Evolutionary conservation across 139 green algal genomes (phyloP), one percentile per base, ranked within the genome.

Genomic region (Ettlia oleoabundans): DNA sequence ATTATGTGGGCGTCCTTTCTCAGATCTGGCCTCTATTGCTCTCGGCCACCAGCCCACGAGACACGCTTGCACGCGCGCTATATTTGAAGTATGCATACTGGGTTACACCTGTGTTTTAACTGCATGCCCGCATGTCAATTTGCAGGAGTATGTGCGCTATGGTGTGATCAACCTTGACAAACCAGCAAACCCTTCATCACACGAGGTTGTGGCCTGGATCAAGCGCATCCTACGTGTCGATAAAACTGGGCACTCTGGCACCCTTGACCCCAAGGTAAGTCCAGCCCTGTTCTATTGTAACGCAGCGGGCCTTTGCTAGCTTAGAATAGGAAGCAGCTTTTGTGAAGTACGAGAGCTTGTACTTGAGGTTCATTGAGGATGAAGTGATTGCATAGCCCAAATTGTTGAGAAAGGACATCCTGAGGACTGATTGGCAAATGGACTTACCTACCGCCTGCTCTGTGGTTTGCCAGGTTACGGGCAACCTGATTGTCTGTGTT

Each of bases 141-240:
- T 86, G n/a, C 87, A 94, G 66, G 97, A 99, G 52, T 98, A 99
- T 84, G 82, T 99, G 37, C 92, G 89, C 10, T 99, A 99, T 78
- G 97, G 97, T 9, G 95, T 97, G 47, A 95, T 99, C 79, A 99
- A 99, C 89, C 88, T 99, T 24, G 97, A 99, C 91, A 99, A 99
- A 85, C 97, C 97, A 1, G 92, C 93, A 21, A 99, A 99, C 87
- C 97, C 97, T 18, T 97, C 92, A 24, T 98, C 93, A 2, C 97
- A 99, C 84, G 97, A 99, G 89, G 87, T 97, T 28, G 97, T 99
- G 28, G 97, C 97, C 10, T 99, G 97, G 97, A 95, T 98, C 61
- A 89, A 91, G 62, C 95, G 97, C 70, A 98, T 99, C 47, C 89
- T 99, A 51, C 90, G 97, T n/a, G 94, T 98, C 21, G 96, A 99